Conservation (phyloP, 495 filamentous ascomycete genomes). For the Trichocladium uniseriatum region DNA sequence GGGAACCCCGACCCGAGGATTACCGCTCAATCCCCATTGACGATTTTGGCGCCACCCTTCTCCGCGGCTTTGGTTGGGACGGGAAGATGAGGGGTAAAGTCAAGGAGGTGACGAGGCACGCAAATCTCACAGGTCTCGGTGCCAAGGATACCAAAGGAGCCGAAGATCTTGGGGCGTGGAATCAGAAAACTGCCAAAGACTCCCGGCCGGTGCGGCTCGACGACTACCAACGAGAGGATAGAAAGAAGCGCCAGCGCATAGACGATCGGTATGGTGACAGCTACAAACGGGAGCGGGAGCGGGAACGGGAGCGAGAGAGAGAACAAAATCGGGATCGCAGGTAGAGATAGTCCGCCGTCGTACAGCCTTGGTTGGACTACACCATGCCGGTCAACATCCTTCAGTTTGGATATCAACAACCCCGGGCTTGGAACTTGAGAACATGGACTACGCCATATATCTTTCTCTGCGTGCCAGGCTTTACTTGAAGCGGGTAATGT, state of each 20-base stretch:
- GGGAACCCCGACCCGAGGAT: conserved; percentile 66
- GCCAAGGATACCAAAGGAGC: conserved; percentile 61
- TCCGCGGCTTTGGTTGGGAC: conserved; percentile 93
- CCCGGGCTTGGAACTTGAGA: neutral
- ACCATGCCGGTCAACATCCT: neutral
- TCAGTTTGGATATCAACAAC: neutral
- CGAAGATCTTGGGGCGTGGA: conserved; percentile 47
- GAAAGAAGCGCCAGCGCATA: conserved; percentile 31
- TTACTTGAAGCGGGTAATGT: no score
- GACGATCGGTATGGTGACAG: conserved; percentile 33
- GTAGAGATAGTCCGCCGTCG: conserved; percentile 9
- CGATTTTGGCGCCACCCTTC: conserved; percentile 80
- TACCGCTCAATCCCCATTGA: conserved; percentile 87
- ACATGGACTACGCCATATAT: neutral
- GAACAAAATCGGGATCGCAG: conserved; percentile 28
- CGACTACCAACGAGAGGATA: conserved; percentile 37
- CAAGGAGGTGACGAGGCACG: conserved; percentile 49
- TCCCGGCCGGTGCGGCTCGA: conserved; percentile 33
- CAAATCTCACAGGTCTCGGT: conserved; percentile 78
- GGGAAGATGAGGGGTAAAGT: conserved; percentile 54
- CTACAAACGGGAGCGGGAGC: conserved; percentile 41
- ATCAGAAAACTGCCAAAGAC: conserved; percentile 24
- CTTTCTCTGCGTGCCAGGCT: no score
- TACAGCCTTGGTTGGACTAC: neutral
- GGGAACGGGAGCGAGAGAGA: conserved; percentile 32